Percentiles rank a stretch among this genome's conserved stretches.
Conservation (phyloP, 1,284 basidiomycete species). For the Austropuccinia psidii region DNA sequence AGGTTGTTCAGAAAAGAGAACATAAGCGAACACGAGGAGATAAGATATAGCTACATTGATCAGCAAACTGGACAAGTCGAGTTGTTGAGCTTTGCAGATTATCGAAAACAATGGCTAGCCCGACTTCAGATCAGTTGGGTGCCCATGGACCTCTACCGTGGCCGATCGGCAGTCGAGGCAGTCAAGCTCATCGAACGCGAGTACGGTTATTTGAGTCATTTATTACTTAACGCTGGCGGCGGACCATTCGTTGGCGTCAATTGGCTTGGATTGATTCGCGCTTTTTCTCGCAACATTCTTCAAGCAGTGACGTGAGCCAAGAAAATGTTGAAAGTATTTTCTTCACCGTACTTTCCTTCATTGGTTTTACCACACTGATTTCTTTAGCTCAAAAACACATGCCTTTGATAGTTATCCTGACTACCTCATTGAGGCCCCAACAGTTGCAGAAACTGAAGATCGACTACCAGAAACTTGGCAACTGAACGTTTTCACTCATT, state of each 20-base stretch:
- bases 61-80: slow-evolving; percentile 19
- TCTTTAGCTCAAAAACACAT: not conserved
- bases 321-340: not conserved
- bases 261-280: slow-evolving; percentile 44
- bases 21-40: not conserved
- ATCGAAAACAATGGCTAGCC: slow-evolving; percentile 19
- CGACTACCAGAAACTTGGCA: slow-evolving; percentile 27
- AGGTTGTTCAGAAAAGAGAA: slow-evolving; percentile 8
- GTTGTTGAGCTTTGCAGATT: slow-evolving; percentile 17
- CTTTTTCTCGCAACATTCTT: slow-evolving; percentile 44
- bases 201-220: slow-evolving; percentile 46
- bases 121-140: slow-evolving; percentile 6
- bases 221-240: slow-evolving; percentile 48
- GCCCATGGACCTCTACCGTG: slow-evolving; percentile 11
- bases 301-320: slow-evolving; percentile 46
- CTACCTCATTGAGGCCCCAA: slow-evolving; percentile 15
- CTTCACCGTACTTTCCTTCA: not conserved
- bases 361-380: not conserved
- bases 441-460: slow-evolving; percentile 13
- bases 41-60: slow-evolving; percentile 24
- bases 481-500: slow-evolving; percentile 32
- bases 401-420: slow-evolving; percentile 30
- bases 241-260: slow-evolving; percentile 46
- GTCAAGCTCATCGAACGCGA: not conserved
- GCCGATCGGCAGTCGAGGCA: not conserved